Percentiles rank a stretch among this genome's conserved stretches.
phyloP scores from a whole-genome alignment of 2,329 filamentous ascomycete genomes.

The Colletotrichum cuscutae region DNA sequence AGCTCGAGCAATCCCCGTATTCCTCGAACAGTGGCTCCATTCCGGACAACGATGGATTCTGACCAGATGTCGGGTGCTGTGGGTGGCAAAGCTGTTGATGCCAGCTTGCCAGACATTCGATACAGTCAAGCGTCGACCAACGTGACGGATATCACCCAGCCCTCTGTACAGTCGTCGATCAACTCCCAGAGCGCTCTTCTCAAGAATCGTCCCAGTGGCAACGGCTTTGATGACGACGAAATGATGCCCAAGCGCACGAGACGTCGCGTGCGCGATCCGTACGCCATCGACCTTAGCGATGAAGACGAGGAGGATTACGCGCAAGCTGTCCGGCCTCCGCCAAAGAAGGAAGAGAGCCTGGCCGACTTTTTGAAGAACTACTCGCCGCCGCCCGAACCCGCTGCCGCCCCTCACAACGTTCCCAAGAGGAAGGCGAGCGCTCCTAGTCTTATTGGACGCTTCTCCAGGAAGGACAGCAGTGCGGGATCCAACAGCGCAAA shows the following conservation, averaged over 20 bases:
- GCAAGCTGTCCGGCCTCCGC: constrained; percentile 50
- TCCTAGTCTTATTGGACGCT: constrained; percentile 69
- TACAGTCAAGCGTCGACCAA: constrained; percentile 67
- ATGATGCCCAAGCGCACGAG: constrained; percentile 78
- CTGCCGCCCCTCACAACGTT: constrained; percentile 44
- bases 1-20: constrained; percentile 74
- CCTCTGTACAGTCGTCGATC: constrained; percentile 70
- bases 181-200: constrained; percentile 81
- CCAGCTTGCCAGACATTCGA: constrained; percentile 65
- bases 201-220: constrained; percentile 49
- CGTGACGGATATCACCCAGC: constrained; percentile 67
- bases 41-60: constrained; percentile 86
- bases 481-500: constrained; percentile 40
- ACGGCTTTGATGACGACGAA: constrained; percentile 60
- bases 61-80: constrained; percentile 73
- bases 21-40: constrained; percentile 84
- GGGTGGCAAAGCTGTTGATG: constrained; percentile 67
- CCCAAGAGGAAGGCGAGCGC: constrained; percentile 74
- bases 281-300: constrained; percentile 87
- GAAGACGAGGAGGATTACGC: constrained; percentile 68
- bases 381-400: constrained; percentile 69
- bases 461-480: constrained; percentile 53
- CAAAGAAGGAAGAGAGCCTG: constrained; percentile 72
- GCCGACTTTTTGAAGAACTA: constrained; percentile 79
- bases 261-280: constrained; percentile 85